phyloP scores from a whole-genome alignment of 306 rosid species.

The Trifolium dubium region DNA sequence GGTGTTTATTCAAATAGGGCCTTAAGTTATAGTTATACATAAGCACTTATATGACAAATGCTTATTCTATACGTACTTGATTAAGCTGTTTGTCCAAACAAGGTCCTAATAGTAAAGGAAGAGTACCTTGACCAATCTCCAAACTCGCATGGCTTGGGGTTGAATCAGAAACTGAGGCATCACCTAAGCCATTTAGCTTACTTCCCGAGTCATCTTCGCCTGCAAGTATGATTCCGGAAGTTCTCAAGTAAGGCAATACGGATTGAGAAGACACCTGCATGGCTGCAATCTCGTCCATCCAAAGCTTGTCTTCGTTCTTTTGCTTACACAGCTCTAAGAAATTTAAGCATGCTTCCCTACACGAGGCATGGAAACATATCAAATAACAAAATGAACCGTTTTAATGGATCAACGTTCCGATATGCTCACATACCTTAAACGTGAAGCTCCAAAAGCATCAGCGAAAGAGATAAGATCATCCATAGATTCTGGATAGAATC shows the following conservation, averaged over 20 bases:
- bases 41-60: no score
- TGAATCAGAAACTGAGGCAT: constrained; percentile 68
- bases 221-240: constrained; percentile 87
- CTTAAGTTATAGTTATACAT: no score
- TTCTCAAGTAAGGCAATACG: constrained; percentile 72
- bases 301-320: constrained; percentile 92
- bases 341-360: constrained; percentile 92
- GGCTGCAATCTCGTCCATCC: constrained; percentile 96
- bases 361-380: constrained; percentile 32
- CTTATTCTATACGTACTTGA: no score
- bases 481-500: constrained; percentile 73
- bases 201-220: constrained; percentile 76
- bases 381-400: constrained; percentile 33
- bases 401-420: constrained; percentile 25
- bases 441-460: constrained; percentile 96
- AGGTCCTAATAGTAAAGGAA: constrained; percentile 13
- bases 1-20: no score
- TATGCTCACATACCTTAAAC: constrained; percentile 70
- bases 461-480: constrained; percentile 87
- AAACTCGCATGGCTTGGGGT: constrained; percentile 83
- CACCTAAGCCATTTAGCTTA: constrained; percentile 58
- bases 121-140: constrained; percentile 75
- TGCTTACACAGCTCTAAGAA: constrained; percentile 85
- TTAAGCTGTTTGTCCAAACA: no score
- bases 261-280: constrained; percentile 83